A percentile compares a stretch with the other conserved stretches of the same genome.
Conservation (phyloP, 108 stramenopile species). For the Fragilariopsis cylindrus region DNA sequence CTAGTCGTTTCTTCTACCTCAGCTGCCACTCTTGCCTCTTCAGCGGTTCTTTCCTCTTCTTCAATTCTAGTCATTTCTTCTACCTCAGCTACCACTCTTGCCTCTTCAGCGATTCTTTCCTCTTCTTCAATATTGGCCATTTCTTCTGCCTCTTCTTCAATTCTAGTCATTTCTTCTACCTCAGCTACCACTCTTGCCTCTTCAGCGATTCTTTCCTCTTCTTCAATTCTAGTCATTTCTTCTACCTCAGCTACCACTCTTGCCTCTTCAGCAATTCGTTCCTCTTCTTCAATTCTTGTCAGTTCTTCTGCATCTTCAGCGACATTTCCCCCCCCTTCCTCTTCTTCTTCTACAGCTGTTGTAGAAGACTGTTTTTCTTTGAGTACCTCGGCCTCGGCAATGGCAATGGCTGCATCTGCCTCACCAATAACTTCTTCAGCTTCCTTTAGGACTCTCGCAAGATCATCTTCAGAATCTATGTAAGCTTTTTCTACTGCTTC, state of each 20-base stretch:
- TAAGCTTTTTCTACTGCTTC: slow-evolving; percentile 18
- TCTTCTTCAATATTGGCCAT: background rate
- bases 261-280: slow-evolving; percentile 6
- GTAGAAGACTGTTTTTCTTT: slow-evolving; percentile 3
- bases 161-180: slow-evolving; percentile 7
- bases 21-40: background rate
- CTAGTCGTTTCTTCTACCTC: slow-evolving; percentile 12
- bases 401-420: slow-evolving; percentile 35
- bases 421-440: slow-evolving; percentile 27
- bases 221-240: slow-evolving; percentile 16
- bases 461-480: slow-evolving; percentile 19
- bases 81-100: background rate
- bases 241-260: slow-evolving; percentile 2
- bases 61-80: background rate
- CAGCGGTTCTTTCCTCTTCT: background rate
- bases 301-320: background rate
- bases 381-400: slow-evolving; percentile 17
- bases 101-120: too few species aligned
- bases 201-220: slow-evolving; percentile 2
- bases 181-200: background rate
- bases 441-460: slow-evolving; percentile 19
- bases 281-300: background rate
- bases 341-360: background rate
- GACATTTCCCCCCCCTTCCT: background rate
- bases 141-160: slow-evolving; percentile 10